These are phyloP conservation scores for Scopulariopsis brevicaulis DNA, from an alignment of 2,329 filamentous ascomycete genomes.

Conservation along the genomic window DNA sequence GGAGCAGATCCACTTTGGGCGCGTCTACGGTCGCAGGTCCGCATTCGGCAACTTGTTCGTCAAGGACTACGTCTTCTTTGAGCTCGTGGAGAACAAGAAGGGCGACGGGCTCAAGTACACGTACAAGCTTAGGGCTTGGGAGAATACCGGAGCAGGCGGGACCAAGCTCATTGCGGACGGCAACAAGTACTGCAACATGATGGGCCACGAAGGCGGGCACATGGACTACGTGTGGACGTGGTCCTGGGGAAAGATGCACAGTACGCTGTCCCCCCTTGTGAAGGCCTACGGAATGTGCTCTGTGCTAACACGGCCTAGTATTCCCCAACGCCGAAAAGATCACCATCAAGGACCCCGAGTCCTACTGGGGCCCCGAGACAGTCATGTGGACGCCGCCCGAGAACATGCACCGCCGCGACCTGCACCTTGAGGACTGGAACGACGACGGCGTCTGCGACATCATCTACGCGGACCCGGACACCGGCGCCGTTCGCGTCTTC, in stretches of 20 bases:
- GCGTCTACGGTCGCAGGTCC: conserved; percentile 7
- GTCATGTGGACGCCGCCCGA: neutral
- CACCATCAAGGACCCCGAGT: neutral
- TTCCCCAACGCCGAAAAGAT: neutral
- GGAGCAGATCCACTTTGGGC: conserved; percentile 9
- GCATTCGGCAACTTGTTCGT: neutral
- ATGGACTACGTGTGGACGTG: conserved; percentile 12
- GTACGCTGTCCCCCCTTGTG: neutral
- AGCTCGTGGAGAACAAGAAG: neutral
- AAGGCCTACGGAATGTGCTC: neutral
- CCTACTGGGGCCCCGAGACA: neutral
- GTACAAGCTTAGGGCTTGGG: conserved; percentile 6
- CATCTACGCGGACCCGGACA: conserved; percentile 6
- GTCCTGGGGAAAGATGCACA: conserved; percentile 5
- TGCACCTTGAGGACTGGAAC: conserved; percentile 24
- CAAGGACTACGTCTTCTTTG: conserved; percentile 8
- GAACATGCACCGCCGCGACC: conserved; percentile 12
- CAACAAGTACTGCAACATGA: conserved; percentile 8
- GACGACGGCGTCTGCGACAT: conserved; percentile 21
- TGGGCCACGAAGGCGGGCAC: conserved; percentile 7
- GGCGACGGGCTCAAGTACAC: conserved; percentile 4
- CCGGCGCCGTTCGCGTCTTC: conserved; percentile 6
- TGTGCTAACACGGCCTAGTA: neutral
- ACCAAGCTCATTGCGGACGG: conserved; percentile 7
- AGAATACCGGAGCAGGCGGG: conserved; percentile 10